These are phyloP conservation scores for Penicillium tannophilum DNA, from an alignment of 495 filamentous ascomycete genomes.

Conservation along the genomic window DNA sequence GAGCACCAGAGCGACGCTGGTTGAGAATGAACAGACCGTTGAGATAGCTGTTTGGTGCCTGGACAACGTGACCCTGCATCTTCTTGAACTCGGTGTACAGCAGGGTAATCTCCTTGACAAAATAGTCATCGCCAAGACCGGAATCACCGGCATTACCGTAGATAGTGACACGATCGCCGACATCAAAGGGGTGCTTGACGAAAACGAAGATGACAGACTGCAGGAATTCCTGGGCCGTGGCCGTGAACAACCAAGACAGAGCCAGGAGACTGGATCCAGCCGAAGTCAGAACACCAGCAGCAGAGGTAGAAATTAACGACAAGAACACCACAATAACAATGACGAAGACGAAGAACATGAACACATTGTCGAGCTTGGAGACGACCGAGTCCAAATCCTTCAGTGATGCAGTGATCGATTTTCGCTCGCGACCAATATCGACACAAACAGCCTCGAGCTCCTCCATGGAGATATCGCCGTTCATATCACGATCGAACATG, in stretches of 20 bases:
- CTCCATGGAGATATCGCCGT: conserved; percentile 95
- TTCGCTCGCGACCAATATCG: conserved; percentile 92
- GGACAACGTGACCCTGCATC: conserved; percentile 93
- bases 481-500: conserved; percentile 96
- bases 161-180: conserved; percentile 88
- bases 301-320: conserved; percentile 84
- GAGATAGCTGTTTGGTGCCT: conserved; percentile 91
- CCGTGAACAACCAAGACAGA: conserved; percentile 88
- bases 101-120: conserved; percentile 92
- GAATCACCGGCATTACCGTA: conserved; percentile 84
- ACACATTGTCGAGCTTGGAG: conserved; percentile 83
- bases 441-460: conserved; percentile 92
- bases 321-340: conserved; percentile 84
- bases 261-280: conserved; percentile 84
- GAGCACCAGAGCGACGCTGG: conserved; percentile 82
- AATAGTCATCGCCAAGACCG: conserved; percentile 86
- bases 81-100: conserved; percentile 98
- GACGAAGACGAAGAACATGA: conserved; percentile 80
- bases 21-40: conserved; percentile 95
- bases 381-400: conserved; percentile 97
- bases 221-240: conserved; percentile 91
- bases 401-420: conserved; percentile 89
- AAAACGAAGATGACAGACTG: conserved; percentile 94
- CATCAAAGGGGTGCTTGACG: conserved; percentile 97
- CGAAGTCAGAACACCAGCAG: conserved; percentile 81